Evolutionary conservation across 2,329 filamentous ascomycete species (phyloP).

Genomic region (Fusarium sacchari): DNA sequence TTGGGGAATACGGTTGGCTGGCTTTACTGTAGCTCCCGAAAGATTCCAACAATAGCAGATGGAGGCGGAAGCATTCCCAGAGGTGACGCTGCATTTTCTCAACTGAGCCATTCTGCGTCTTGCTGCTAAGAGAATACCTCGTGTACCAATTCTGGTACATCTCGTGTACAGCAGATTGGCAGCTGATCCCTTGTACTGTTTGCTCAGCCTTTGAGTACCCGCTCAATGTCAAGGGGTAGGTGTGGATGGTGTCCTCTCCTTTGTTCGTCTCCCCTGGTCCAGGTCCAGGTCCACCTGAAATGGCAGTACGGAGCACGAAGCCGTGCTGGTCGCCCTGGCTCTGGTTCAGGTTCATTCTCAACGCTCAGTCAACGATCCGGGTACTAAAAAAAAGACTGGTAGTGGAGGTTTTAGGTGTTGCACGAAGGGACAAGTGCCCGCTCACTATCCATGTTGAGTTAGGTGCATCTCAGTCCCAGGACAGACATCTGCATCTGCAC

Average conservation of each 20-base stretch:
- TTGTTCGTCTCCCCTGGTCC: conserved; percentile 24
- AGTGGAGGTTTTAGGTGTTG: conserved; percentile 17
- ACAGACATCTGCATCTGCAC: background rate
- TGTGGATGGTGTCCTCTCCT: conserved; percentile 26
- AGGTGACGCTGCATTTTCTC: conserved; percentile 7
- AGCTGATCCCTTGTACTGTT: conserved; percentile 20
- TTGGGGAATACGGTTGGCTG: conserved; percentile 15
- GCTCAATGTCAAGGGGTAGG: conserved; percentile 13
- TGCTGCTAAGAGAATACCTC: conserved; percentile 28
- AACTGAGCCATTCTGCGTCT: conserved; percentile 30
- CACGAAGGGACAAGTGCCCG: conserved; percentile 20
- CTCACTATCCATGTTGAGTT: conserved; percentile 31
- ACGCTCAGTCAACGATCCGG: conserved; percentile 4
- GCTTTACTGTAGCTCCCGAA: background rate
- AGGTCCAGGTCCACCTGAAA: conserved; percentile 29
- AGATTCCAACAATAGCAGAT: conserved; percentile 3
- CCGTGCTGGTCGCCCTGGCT: conserved; percentile 11
- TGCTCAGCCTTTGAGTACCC: conserved; percentile 23
- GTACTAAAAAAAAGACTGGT: conserved; percentile 11
- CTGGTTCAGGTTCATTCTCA: conserved; percentile 6
- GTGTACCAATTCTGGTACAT: conserved; percentile 14
- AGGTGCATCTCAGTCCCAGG: conserved; percentile 29
- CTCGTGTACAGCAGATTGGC: background rate
- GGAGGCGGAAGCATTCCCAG: conserved; percentile 24
- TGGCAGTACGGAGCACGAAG: conserved; percentile 22